phyloP scores from a whole-genome alignment of 176 grass and related monocot genomes.

The Guadua angustifolia region DNA sequence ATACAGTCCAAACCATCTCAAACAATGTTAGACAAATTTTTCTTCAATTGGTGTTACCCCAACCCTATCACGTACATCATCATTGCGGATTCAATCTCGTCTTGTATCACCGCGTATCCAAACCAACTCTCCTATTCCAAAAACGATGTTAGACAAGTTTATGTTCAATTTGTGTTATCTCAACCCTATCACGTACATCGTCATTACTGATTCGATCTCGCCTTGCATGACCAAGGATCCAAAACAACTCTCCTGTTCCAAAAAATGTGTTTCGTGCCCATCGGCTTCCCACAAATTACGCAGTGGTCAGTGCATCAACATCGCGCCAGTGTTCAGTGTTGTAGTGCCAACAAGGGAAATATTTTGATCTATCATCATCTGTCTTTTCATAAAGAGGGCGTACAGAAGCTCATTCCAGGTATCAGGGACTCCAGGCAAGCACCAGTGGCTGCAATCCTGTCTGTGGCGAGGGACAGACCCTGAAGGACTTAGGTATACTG shows the following conservation, averaged over 20 bases:
- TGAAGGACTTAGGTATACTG: conserved; percentile 64
- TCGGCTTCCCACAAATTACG: not conserved
- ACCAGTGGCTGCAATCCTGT: conserved; percentile 99
- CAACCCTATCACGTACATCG: too few species aligned
- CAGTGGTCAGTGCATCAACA: not conserved
- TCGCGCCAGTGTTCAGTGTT: conserved; percentile 1
- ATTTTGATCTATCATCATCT: conserved; percentile 34
- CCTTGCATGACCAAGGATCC: too few species aligned
- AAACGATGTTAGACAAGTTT: too few species aligned
- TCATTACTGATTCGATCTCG: too few species aligned
- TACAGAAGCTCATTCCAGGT: conserved; percentile 93
- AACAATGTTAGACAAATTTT: too few species aligned
- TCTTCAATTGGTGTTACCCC: too few species aligned
- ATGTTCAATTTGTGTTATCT: too few species aligned
- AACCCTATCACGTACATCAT: too few species aligned
- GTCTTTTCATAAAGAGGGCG: conserved; percentile 57
- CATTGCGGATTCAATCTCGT: too few species aligned
- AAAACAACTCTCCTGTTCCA: not conserved
- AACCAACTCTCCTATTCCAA: too few species aligned
- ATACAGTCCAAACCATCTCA: too few species aligned
- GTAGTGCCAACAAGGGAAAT: conserved; percentile 11
- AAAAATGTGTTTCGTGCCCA: not conserved
- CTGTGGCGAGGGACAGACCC: conserved; percentile 59
- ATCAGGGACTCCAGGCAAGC: conserved; percentile 92
- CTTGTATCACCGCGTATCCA: too few species aligned